Evolutionary conservation across 768 basidiomycete species (phyloP).

Genomic region (Leccinum rimulosum): DNA sequence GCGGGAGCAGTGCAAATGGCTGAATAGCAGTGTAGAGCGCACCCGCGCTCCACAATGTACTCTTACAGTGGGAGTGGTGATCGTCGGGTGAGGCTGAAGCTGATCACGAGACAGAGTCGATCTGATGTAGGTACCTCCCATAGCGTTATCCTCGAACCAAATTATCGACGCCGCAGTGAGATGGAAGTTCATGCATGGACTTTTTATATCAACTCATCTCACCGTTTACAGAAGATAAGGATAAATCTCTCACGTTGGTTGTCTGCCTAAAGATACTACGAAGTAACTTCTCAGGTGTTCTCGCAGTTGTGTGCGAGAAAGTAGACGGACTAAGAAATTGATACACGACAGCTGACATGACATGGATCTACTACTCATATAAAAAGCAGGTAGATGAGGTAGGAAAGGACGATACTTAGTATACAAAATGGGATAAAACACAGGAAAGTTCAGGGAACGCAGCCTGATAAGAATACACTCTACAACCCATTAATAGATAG

Average conservation of each 20-base stretch:
- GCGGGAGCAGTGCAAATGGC: too few relatives aligned
- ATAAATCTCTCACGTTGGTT: not conserved
- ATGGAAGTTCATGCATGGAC: not conserved
- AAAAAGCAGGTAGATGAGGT: not conserved
- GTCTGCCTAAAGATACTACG: not conserved
- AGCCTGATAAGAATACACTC: not conserved
- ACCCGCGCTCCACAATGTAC: not conserved
- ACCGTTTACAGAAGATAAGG: not conserved
- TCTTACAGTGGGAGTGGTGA: not conserved
- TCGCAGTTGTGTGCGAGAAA: not conserved
- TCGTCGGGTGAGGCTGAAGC: not conserved
- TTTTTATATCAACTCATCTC: not conserved
- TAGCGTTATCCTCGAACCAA: not conserved
- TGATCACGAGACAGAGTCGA: not conserved
- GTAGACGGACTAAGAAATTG: not conserved
- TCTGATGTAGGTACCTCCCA: not conserved
- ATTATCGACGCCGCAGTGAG: not conserved
- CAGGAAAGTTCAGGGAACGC: not conserved
- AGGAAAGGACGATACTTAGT: not conserved
- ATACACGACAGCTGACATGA: not conserved
- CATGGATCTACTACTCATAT: not conserved
- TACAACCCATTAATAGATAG: slow-evolving; percentile 1
- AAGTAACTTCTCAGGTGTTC: not conserved
- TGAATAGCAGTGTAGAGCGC: too few relatives aligned
- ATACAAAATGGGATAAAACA: not conserved